These are phyloP conservation scores for Pleurotus citrinopileatus DNA, from an alignment of 768 basidiomycete genomes.

Conservation along the genomic window DNA sequence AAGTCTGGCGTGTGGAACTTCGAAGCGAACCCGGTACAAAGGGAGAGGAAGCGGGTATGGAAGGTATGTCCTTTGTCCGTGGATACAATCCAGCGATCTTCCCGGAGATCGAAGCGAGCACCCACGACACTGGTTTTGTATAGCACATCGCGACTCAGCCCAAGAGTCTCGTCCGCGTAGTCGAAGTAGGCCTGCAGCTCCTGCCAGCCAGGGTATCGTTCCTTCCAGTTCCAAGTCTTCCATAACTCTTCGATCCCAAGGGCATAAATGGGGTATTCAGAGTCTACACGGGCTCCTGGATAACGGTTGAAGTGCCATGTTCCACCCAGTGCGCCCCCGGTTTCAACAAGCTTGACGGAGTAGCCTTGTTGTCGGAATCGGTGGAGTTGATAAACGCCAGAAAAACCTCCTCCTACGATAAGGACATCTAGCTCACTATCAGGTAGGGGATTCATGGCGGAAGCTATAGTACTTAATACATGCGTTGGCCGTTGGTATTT, in stretches of 20 bases:
- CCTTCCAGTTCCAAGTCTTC: constrained; percentile 2
- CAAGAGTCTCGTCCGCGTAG: constrained; percentile 22
- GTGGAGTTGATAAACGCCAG: constrained; percentile 3
- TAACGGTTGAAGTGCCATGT: constrained; percentile 8
- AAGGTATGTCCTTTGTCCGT: constrained; percentile 16
- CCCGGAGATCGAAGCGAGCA: constrained; percentile 18
- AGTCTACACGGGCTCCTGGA: constrained; percentile 8
- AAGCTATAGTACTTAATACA: no score
- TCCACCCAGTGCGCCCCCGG: constrained; percentile 17
- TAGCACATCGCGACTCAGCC: constrained; percentile 20
- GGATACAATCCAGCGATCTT: constrained; percentile 20
- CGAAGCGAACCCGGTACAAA: constrained; percentile 22
- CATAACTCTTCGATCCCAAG: constrained; percentile 6
- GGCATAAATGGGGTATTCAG: constrained; percentile 1
- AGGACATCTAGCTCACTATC: constrained; percentile 1
- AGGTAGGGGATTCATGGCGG: not conserved
- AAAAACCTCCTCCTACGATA: constrained; percentile 6
- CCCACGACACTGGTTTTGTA: constrained; percentile 21
- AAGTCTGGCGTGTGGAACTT: constrained; percentile 20
- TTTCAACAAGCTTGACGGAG: constrained; percentile 2
- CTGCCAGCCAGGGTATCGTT: not conserved
- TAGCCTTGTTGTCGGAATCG: not conserved
- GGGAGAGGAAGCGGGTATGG: constrained; percentile 18
- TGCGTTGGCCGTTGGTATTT: no score
- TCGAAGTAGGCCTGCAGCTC: constrained; percentile 20